Evolutionary conservation across 2,329 filamentous ascomycete species (phyloP).

Genomic region (Aspergillus novoparasiticus): DNA sequence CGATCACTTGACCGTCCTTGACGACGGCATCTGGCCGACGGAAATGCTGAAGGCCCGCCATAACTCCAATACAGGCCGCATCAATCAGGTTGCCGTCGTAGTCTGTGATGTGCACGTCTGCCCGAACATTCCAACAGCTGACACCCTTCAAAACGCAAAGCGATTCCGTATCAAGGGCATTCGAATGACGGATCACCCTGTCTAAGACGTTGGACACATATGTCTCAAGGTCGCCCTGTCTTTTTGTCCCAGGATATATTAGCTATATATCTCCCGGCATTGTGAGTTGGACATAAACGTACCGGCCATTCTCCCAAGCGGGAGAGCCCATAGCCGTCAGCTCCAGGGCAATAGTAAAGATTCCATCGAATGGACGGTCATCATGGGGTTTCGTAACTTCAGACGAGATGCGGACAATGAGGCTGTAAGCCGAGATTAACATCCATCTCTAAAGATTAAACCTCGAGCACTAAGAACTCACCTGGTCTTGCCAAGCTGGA

Average conservation of each 20-base stretch:
- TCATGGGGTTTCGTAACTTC: conserved; percentile 83
- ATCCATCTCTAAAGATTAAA: background rate
- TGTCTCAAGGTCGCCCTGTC: conserved; percentile 80
- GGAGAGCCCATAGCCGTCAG: conserved; percentile 91
- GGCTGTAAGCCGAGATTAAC: conserved; percentile 12
- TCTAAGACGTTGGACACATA: conserved; percentile 87
- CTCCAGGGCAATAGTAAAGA: conserved; percentile 90
- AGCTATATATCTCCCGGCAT: background rate
- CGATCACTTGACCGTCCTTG: conserved; percentile 78
- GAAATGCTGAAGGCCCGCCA: conserved; percentile 89
- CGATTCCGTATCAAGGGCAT: conserved; percentile 91
- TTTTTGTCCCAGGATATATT: conserved; percentile 24
- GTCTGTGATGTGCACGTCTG: conserved; percentile 87
- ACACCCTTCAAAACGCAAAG: conserved; percentile 88
- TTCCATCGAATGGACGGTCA: conserved; percentile 91
- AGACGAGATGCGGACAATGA: conserved; percentile 77
- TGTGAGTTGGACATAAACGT: conserved; percentile 28
- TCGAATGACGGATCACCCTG: conserved; percentile 89
- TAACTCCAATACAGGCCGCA: conserved; percentile 79
- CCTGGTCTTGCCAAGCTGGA: conserved; percentile 88
- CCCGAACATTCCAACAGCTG: conserved; percentile 89
- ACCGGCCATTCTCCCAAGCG: conserved; percentile 81
- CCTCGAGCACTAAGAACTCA: conserved; percentile 44
- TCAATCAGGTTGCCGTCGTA: conserved; percentile 91
- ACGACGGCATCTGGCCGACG: conserved; percentile 86